phyloP scores from a whole-genome alignment of 23 red algal species.

The Gracilaria domingensis region DNA sequence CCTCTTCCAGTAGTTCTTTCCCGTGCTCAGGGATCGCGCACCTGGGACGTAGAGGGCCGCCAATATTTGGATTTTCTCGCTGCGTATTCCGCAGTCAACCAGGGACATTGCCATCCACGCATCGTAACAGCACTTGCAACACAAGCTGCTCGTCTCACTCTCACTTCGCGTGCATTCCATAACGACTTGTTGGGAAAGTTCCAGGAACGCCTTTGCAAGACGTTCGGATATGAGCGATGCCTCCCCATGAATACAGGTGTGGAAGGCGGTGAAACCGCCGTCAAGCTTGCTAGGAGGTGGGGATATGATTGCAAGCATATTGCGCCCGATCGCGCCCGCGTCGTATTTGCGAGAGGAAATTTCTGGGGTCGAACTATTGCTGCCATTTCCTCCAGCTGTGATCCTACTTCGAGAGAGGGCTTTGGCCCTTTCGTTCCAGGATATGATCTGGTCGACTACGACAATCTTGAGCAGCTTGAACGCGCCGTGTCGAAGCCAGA shows the following conservation, averaged over 20 bases:
- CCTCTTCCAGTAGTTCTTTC: constrained; percentile 93
- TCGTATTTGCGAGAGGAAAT: constrained; percentile 91
- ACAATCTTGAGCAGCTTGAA: constrained; percentile 85
- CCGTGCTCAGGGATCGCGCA: constrained; percentile 74
- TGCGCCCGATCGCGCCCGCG: constrained; percentile 64
- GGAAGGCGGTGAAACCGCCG: constrained; percentile 95
- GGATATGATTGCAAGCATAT: constrained; percentile 95
- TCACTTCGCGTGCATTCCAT: constrained; percentile 97
- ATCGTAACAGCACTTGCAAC: constrained; percentile 80
- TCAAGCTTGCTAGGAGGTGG: constrained; percentile 98
- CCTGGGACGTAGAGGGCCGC: constrained; percentile 92
- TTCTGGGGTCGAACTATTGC: constrained; percentile 96
- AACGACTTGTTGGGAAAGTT: constrained; percentile 89
- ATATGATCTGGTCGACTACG: constrained; percentile 85
- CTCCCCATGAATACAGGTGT: constrained; percentile 98
- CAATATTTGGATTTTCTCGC: constrained; percentile 87
- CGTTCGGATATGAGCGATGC: constrained; percentile 87
- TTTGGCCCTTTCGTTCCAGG: constrained; percentile 95
- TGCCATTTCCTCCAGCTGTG: constrained; percentile 83
- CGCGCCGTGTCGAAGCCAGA: constrained; percentile 69
- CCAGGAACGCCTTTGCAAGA: constrained; percentile 64
- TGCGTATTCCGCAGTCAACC: constrained; percentile 97
- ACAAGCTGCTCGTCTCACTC: constrained; percentile 84
- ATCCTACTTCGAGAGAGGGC: constrained; percentile 70
- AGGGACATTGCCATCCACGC: constrained; percentile 96